A percentile compares a stretch with the other conserved stretches of the same genome.
phyloP scores from a whole-genome alignment of 306 rosid genomes.

The Cicer cuneatum region DNA sequence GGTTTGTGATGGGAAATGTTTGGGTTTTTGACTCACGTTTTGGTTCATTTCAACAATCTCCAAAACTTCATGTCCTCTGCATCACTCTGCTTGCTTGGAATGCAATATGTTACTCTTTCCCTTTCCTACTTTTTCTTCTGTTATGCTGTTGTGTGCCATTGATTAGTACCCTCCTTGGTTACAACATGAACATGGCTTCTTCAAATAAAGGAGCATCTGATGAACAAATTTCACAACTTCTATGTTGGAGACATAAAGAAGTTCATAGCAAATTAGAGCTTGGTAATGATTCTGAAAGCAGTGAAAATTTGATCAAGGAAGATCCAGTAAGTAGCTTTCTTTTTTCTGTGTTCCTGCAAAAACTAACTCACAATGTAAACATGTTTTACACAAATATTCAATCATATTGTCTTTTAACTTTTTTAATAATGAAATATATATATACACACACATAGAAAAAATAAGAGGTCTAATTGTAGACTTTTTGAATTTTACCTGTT shows the following conservation, averaged over 20 bases:
- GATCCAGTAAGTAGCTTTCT: conserved; percentile 69
- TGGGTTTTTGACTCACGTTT: conserved; percentile 93
- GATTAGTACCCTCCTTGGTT: conserved; percentile 74
- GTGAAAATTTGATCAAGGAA: conserved; percentile 52
- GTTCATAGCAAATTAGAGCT: conserved; percentile 50
- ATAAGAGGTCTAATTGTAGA: too few species aligned
- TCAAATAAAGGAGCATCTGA: conserved; percentile 79
- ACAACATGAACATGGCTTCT: conserved; percentile 90
- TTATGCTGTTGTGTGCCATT: conserved; percentile 93
- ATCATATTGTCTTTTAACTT: not conserved
- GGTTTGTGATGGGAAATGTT: conserved; percentile 99
- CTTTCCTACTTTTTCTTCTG: conserved; percentile 84
- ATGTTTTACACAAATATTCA: not conserved
- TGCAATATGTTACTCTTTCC: conserved; percentile 93
- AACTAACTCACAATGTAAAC: not conserved
- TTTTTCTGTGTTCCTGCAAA: not conserved
- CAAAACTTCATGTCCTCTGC: conserved; percentile 84
- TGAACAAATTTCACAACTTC: conserved; percentile 81
- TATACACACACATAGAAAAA: too few species aligned
- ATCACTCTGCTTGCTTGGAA: conserved; percentile 87
- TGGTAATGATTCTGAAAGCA: conserved; percentile 50
- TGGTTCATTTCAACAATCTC: conserved; percentile 73
- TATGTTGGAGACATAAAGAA: conserved; percentile 74
- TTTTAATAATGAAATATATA: too few species aligned
- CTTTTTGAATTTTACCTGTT: too few species aligned